phyloP scores from a whole-genome alignment of 352 stramenopile genomes.

The Globisporangium splendens region DNA sequence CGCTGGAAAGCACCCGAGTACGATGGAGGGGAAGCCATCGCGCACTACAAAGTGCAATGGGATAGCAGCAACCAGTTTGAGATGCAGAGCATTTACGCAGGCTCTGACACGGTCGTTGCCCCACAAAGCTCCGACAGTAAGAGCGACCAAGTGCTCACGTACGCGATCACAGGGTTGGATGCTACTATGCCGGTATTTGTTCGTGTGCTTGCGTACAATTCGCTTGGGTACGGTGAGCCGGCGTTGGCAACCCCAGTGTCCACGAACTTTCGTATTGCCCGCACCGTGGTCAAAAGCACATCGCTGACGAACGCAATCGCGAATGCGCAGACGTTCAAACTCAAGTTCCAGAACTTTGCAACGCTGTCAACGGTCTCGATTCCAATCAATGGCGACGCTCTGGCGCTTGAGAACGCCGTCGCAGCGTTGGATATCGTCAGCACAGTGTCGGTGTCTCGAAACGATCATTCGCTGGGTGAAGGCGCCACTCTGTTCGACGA shows the following conservation, averaged over 20 bases:
- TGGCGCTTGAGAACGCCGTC: conserved; percentile 52
- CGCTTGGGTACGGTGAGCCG: conserved; percentile 60
- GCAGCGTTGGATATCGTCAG: conserved; percentile 44
- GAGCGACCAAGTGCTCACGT: conserved; percentile 14
- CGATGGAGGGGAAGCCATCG: conserved; percentile 68
- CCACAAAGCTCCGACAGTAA: background rate
- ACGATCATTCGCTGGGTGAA: conserved; percentile 57
- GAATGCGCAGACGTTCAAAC: conserved; percentile 44
- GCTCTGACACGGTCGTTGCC: conserved; percentile 34
- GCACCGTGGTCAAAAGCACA: conserved; percentile 31
- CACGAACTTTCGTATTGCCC: conserved; percentile 45
- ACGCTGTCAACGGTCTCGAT: conserved; percentile 31
- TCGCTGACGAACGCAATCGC: conserved; percentile 29
- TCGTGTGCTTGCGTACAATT: conserved; percentile 83
- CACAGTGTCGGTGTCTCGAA: conserved; percentile 46
- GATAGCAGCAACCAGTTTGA: conserved; percentile 85
- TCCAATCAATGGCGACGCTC: conserved; percentile 41
- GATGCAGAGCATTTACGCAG: conserved; percentile 56
- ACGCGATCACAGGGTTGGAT: conserved; percentile 49
- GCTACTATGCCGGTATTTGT: conserved; percentile 63
- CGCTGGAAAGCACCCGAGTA: conserved; percentile 71
- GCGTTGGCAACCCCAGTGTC: conserved; percentile 37
- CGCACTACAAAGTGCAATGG: conserved; percentile 94
- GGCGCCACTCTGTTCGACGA: conserved; percentile 36
- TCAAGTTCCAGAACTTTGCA: conserved; percentile 56